Conservation (phyloP, 2,329 filamentous ascomycete species). For the Fusarium sp. region DNA sequence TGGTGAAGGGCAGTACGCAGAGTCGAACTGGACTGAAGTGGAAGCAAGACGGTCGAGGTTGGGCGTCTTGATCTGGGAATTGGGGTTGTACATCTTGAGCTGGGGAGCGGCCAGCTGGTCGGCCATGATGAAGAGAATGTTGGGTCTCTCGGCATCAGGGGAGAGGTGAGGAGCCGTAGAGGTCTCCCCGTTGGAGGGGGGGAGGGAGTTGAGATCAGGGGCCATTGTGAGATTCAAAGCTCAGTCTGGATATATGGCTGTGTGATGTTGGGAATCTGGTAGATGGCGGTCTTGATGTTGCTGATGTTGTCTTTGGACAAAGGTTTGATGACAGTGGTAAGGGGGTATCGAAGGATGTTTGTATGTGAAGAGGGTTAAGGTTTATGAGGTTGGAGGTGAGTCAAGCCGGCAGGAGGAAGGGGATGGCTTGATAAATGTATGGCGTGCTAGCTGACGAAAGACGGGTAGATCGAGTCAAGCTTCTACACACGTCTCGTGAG, state of each 20-base stretch:
- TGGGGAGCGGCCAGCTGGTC: constrained; percentile 92
- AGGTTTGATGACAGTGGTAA: neutral
- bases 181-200: constrained; percentile 56
- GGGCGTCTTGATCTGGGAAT: constrained; percentile 90
- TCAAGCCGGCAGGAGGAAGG: constrained; percentile 4
- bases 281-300: neutral
- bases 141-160: constrained; percentile 48
- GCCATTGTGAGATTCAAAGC: constrained; percentile 59
- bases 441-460: neutral
- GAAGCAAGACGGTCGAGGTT: constrained; percentile 84
- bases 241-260: neutral
- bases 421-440: constrained; percentile 19
- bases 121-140: constrained; percentile 84
- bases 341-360: constrained; percentile 1
- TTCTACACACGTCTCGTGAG: constrained; percentile 30
- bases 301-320: neutral
- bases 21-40: constrained; percentile 87
- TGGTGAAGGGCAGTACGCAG: constrained; percentile 91
- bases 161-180: constrained; percentile 33
- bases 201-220: constrained; percentile 76
- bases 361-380: neutral
- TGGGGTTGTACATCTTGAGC: constrained; percentile 88
- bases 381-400: neutral
- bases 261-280: neutral
- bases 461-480: constrained; percentile 10